Evolutionary conservation across 345 rosid species (phyloP), one percentile per base, ranked within the genome.

Genomic region (Noccaea bulbosa): DNA sequence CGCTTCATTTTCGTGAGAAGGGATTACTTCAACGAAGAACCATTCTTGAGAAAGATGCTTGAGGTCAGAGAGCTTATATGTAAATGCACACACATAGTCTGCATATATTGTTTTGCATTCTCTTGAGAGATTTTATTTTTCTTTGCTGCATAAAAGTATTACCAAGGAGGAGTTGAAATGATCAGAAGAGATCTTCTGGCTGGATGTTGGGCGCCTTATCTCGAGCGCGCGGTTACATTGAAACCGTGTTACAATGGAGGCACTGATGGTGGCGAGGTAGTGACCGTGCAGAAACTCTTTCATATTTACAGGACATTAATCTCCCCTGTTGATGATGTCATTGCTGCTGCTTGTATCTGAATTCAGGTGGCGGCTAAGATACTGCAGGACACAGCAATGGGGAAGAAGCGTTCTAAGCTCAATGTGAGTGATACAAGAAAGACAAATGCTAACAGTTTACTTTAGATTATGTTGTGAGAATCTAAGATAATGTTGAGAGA

Each of bases 101-200:
- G 15, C 33, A 47, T 38, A 58, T 38, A 11, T 34, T 48, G 9
- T 12, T 69, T 6, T 68, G 7, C 32, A 2, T 22, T 58, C 3
- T 58, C 33, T 15, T 73, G 9, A 22, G 11, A 15, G 22, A 20
- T 20, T 20, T 20, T 20, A 59, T 39, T 43, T 3, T 11, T 33
- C 34, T 58, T 44, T 14, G 51, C 12, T 51, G 35, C 6, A 20
- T 70, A 7, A 34, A 84, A 92, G 97, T 80, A 77, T 79, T 84
- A 86, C 77, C 87, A 92, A 76, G 78, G 87, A 65, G 98, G 98
- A 50, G 98, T 92, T 72, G 98, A 92, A 88, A 92, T 92, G 96
- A 92, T 90, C 62, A 85, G 95, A 77, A 86, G 96, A 70, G 98
- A 92, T 80, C 81, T 92, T 65, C 91, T 90, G 40, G 80, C 81